Conservation (phyloP, 441 rosid genomes). For the Gossypium schwendimanii region DNA sequence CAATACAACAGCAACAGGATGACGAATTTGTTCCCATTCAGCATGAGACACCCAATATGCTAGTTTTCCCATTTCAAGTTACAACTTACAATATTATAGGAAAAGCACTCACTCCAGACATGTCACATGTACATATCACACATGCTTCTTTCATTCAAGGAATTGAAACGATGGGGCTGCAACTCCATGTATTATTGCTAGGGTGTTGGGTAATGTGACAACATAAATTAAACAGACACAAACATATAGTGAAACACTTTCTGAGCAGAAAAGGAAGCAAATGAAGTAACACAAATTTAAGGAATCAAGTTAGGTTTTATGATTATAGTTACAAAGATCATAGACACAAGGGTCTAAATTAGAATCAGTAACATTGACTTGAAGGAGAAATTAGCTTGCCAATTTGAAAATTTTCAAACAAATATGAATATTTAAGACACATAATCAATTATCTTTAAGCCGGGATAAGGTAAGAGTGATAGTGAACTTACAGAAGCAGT, state of each 20-base stretch:
- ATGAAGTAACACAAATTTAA: background rate
- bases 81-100: background rate
- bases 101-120: background rate
- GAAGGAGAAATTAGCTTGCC: background rate
- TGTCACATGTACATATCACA: background rate
- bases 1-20: background rate
- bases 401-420: constrained; percentile 2
- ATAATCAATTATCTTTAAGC: constrained; percentile 5
- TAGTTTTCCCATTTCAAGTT: background rate
- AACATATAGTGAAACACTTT: background rate
- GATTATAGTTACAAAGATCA: background rate
- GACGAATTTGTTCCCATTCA: background rate
- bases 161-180: background rate
- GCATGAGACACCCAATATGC: background rate
- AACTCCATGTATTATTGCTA: background rate
- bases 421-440: background rate
- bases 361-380: constrained; percentile 3
- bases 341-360: background rate
- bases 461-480: background rate
- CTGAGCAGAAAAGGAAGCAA: background rate
- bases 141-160: background rate
- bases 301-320: constrained; percentile 3
- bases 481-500: constrained; percentile 32
- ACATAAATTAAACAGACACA: background rate
- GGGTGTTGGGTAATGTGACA: background rate